Percentiles rank a stretch among this genome's conserved stretches.
Conservation (phyloP, 495 filamentous ascomycete species). For the Penicillium lagena region DNA sequence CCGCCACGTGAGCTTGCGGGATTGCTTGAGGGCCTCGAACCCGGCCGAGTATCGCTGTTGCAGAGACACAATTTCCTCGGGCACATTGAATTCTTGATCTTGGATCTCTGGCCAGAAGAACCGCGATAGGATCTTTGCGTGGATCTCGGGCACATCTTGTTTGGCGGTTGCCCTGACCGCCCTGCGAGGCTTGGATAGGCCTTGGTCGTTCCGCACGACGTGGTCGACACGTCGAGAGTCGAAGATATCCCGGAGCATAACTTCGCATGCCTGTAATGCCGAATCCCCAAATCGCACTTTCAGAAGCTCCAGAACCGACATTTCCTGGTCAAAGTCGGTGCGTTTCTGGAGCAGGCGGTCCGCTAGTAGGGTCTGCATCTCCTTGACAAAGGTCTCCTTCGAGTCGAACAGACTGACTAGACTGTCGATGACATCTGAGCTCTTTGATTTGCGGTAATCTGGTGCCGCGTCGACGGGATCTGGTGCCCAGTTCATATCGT, state of each 20-base stretch:
- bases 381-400: constrained; percentile 85
- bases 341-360: constrained; percentile 74
- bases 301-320: constrained; percentile 74
- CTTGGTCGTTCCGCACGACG: constrained; percentile 50
- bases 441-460: constrained; percentile 84
- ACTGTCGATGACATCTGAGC: constrained; percentile 85
- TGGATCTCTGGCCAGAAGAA: constrained; percentile 90
- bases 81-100: constrained; percentile 68
- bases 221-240: constrained; percentile 71
- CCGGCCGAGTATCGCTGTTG: constrained; percentile 65
- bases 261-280: constrained; percentile 82
- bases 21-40: constrained; percentile 74
- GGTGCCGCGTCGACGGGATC: constrained; percentile 89
- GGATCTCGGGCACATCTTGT: constrained; percentile 38
- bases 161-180: background rate
- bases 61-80: constrained; percentile 51
- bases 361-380: constrained; percentile 79
- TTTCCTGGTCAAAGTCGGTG: constrained; percentile 66
- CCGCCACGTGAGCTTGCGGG: constrained; percentile 83
- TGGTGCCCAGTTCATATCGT: constrained; percentile 87
- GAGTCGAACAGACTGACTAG: constrained; percentile 82
- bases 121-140: constrained; percentile 82
- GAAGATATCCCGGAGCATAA: constrained; percentile 93
- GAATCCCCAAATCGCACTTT: constrained; percentile 85
- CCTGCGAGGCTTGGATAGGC: constrained; percentile 10